Percentiles rank a stretch among this genome's conserved stretches.
phyloP scores from a whole-genome alignment of 306 rosid genomes.

The Pyrus communis region DNA sequence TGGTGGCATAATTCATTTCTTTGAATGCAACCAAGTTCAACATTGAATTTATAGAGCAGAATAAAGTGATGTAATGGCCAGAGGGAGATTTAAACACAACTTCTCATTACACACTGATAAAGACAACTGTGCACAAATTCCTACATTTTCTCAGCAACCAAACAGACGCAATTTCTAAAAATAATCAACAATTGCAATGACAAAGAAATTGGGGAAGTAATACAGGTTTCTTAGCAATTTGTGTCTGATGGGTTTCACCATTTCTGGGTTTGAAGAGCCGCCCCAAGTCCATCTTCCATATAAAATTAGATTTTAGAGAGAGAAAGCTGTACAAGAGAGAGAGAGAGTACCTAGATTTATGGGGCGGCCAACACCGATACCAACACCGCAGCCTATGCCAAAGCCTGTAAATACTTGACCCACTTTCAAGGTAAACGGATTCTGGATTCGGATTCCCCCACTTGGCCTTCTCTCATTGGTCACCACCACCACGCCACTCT shows the following conservation, averaged over 20 bases:
- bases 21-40: background rate
- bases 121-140: background rate
- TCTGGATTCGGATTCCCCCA: conserved; percentile 47
- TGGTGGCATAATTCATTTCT: background rate
- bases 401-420: conserved; percentile 97
- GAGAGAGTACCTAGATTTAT: conserved; percentile 61
- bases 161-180: background rate
- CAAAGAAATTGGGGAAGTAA: background rate
- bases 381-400: conserved; percentile 87
- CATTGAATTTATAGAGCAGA: background rate
- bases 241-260: conserved; percentile 12
- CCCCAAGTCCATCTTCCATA: conserved; percentile 37
- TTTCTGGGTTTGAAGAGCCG: conserved; percentile 37
- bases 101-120: background rate
- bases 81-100: background rate
- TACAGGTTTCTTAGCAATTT: conserved; percentile 28
- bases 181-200: background rate
- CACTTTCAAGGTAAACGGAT: conserved; percentile 86
- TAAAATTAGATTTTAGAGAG: background rate
- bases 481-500: conserved; percentile 6
- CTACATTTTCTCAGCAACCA: background rate
- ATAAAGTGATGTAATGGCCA: background rate
- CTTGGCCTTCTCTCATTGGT: conserved; percentile 20
- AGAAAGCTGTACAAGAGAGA: background rate
- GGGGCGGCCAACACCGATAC: conserved; percentile 97